Conservation (phyloP, 2,329 filamentous ascomycete species). For the Trichoderma koningiopsis region DNA sequence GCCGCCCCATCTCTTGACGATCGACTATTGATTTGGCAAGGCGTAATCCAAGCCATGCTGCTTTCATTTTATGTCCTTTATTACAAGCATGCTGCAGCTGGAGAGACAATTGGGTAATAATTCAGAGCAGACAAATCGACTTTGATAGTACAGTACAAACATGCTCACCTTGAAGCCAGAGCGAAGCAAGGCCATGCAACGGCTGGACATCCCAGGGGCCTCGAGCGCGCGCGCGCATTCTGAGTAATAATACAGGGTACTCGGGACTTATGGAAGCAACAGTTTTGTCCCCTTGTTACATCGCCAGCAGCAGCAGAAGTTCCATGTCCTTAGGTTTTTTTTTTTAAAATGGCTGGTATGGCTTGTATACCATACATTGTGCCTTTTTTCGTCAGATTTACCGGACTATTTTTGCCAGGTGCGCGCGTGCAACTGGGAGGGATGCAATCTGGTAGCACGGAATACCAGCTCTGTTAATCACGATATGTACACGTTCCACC, state of each 20-base stretch:
- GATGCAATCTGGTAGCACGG: not conserved
- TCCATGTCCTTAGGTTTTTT: not conserved
- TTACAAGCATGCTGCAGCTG: not conserved
- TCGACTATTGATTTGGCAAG: not conserved
- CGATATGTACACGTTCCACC: not conserved
- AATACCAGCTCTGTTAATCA: not conserved
- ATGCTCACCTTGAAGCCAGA: not conserved
- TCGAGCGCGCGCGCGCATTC: not conserved
- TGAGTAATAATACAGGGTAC: not conserved
- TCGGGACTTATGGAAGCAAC: not conserved
- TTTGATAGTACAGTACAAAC: not conserved
- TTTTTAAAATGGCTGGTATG: slow-evolving; percentile 2
- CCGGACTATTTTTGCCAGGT: not conserved
- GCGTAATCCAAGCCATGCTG: not conserved
- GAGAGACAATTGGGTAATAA: slow-evolving; percentile 8
- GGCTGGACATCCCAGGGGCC: not conserved
- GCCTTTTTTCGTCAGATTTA: not conserved
- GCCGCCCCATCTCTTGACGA: slow-evolving; percentile 10
- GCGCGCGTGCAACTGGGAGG: not conserved
- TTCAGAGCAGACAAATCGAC: not conserved
- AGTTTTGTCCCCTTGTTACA: slow-evolving; percentile 11
- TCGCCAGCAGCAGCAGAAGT: slow-evolving; percentile 1
- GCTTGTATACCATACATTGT: not conserved
- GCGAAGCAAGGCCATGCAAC: not conserved
- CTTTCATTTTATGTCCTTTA: not conserved